These are phyloP conservation scores for Spatholobus suberectus DNA, from an alignment of 306 rosid species.

Conservation along the genomic window DNA sequence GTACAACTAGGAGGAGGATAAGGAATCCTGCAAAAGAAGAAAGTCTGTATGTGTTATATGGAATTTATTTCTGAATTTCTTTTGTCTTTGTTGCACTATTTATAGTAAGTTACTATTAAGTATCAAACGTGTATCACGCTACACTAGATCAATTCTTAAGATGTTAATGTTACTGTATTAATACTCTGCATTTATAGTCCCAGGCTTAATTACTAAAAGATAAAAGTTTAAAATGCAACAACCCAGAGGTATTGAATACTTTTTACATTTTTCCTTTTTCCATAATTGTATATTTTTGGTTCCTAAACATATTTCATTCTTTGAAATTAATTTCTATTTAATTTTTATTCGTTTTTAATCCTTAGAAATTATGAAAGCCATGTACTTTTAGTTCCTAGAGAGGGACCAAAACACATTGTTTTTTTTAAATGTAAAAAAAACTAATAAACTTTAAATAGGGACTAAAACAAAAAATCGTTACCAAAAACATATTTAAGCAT, in stretches of 20 bases:
- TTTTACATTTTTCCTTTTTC: neutral
- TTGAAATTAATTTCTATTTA: neutral
- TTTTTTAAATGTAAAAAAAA: neutral
- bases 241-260: neutral
- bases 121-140: slow-evolving; percentile 1
- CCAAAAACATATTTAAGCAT: neutral
- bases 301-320: neutral
- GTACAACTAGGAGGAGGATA: neutral
- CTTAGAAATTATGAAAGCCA: neutral
- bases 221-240: neutral
- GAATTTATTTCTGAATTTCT: neutral
- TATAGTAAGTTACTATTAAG: neutral
- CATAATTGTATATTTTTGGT: neutral
- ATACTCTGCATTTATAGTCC: slow-evolving; percentile 26
- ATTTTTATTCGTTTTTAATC: neutral
- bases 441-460: neutral
- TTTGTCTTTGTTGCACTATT: neutral
- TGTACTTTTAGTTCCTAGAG: neutral
- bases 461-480: neutral
- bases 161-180: too few relatives aligned
- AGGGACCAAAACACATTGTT: neutral
- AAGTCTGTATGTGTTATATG: neutral
- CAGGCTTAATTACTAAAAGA: neutral
- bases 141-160: neutral
- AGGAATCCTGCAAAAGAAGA: neutral